Evolutionary conservation across 129 eudicot genomes (phyloP), one percentile per base, ranked within the genome.

Genomic region (Silybum marianum): DNA sequence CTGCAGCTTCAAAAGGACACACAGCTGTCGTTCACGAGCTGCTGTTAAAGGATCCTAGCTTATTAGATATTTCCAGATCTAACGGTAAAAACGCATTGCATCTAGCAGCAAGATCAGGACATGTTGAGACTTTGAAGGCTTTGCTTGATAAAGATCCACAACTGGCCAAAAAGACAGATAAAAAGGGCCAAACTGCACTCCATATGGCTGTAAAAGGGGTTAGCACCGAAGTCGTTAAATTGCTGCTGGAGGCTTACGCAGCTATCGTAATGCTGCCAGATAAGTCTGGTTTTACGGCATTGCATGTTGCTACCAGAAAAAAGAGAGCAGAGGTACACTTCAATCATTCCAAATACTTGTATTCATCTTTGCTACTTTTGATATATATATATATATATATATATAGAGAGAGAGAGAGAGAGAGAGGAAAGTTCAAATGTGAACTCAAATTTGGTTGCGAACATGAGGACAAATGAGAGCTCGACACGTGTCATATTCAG

Each of bases 131-230:
- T 54, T 88, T 92, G 30, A 85, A 79, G 75, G 84, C 87, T 44
- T 81, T 92, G 85, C 91, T 92, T 36, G 81, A 86, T 24, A 92
- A 80, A 79, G 97, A 92, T 74, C 82, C 97, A 2, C 85, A 81
- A 63, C 76, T 92, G 85, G 97, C 93, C 34, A 75, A 88, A 67
- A 90, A 84, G 85, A 88, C 90, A 4, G 97, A 92, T 80, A 92
- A 88, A 81, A 92, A 92, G 78, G 93, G 95, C 6, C 97, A 92
- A 81, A 90, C 97, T 46, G 95, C 95, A 3, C 83, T 92, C 73
- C 97, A 92, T 80, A 90, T 92, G 97, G 97, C 95, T 76, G 97
- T 90, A 26, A 92, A 92, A 88, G 97, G 95, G 62, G 77, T 71
- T 48, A 88, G 81, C 78, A 69, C 78, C 25, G 97, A 92, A 82